Base-by-base conservation (phyloP, 2,329 filamentous ascomycete species). In the Xylaria sp. region DNA sequence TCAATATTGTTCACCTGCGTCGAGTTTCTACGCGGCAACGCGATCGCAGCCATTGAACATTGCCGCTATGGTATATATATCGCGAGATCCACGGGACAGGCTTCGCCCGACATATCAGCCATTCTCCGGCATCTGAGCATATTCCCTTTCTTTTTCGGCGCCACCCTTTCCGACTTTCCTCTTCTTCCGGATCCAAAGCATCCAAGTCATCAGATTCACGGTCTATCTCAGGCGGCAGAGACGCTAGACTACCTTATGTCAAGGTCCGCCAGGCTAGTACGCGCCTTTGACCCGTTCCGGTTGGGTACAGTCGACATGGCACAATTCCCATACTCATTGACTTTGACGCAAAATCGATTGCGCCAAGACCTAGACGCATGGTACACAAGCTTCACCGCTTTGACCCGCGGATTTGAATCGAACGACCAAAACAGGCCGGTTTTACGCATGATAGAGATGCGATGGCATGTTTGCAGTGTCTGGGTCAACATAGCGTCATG, bases 11-110 rank as follows among this genome's bases (percentile, higher is more conserved):
- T 87, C 69, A 83, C 85, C 27, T 85, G 85, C 71, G 82, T 87
- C 57, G 86, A 88, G 74, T 85, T 85, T 71, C 78, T 88, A 67
- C 84, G 84, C 39, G 83, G 84, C 45, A 83, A 87, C 65, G 82
- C 83, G 51, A 74, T 76, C 4, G 81, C 81, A 9, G 83, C 85
- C 1, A 75, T 81, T 21, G 73, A 74, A 9, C 81, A 83, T 59
- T 76, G 74, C 36, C 72, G 75, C 2, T 75, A 77, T 65, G 73
- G 71, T 1, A 70, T 71, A 36, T 64, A 54, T 7, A 73, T 77
- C 30, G n/a, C 65, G 8, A 21, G 19, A 12, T 62, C 61, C 8
- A 48, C 14, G 9, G 17, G 42, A 3, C 45, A 53, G 6, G 17
- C 32, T 2, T 63, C 61, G 9, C 59, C 70, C 53, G 71, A 73